phyloP scores from a whole-genome alignment of 345 rosid genomes.

The Cardamine occulta region DNA sequence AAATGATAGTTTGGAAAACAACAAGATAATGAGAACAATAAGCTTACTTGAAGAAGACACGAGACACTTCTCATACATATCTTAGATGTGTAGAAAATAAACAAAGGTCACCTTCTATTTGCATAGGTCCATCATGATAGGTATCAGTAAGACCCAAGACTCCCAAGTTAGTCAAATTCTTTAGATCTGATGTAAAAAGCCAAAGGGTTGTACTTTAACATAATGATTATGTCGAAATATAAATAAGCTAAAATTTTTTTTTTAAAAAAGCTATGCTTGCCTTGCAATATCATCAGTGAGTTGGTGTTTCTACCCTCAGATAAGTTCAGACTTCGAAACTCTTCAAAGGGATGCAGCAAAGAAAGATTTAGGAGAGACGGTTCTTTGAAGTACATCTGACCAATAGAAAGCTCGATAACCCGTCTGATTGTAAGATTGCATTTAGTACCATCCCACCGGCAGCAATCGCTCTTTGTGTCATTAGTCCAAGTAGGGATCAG shows the following conservation, averaged over 20 bases:
- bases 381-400: neutral
- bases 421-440: conserved; percentile 1
- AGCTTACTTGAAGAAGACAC: neutral
- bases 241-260: too few species aligned
- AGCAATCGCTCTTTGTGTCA: conserved; percentile 12
- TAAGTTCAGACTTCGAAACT: neutral
- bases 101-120: neutral
- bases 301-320: neutral
- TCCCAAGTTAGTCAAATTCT: neutral
- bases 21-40: neutral
- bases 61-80: neutral
- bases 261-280: conserved; percentile 4
- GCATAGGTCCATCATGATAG: neutral
- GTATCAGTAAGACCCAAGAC: neutral
- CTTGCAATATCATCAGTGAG: neutral
- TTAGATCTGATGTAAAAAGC: neutral
- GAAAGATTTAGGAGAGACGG: neutral
- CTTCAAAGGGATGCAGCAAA: conserved; percentile 18
- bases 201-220: neutral
- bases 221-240: neutral
- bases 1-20: neutral
- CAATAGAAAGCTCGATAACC: neutral
- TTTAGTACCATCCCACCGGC: neutral
- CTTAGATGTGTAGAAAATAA: too few species aligned
- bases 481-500: conserved; percentile 3